phyloP scores from a whole-genome alignment of 345 rosid genomes.

The Boechera divaricarpa region DNA sequence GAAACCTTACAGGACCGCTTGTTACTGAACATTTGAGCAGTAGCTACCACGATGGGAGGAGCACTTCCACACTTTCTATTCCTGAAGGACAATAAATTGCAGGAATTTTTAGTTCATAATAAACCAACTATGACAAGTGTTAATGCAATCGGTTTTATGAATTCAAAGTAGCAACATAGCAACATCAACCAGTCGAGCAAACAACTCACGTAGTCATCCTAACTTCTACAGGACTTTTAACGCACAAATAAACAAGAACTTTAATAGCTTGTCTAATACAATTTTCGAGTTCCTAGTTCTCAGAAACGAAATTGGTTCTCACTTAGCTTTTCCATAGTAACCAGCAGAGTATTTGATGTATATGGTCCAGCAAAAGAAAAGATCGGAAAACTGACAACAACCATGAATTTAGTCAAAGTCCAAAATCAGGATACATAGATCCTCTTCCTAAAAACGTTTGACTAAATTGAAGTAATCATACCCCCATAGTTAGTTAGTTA shows the following conservation, averaged over 20 bases:
- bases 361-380: not conserved
- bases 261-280: not conserved
- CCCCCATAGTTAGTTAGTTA: not conserved
- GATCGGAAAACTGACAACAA: not conserved
- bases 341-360: not conserved
- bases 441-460: not conserved
- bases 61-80: constrained; percentile 35
- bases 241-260: not conserved
- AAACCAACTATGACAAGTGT: not conserved
- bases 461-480: constrained; percentile 1
- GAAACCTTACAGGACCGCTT: constrained; percentile 34
- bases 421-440: not conserved
- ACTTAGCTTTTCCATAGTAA: not conserved
- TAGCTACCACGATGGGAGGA: constrained; percentile 9
- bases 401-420: not conserved
- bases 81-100: constrained; percentile 31
- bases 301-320: not conserved
- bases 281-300: not conserved
- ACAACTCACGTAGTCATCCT: not conserved
- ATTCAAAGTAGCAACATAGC: not conserved
- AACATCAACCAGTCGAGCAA: not conserved
- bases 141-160: constrained; percentile 3
- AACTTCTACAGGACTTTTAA: not conserved
- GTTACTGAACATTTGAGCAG: constrained; percentile 20
- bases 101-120: not conserved